Percentiles rank a stretch among this genome's conserved stretches.
Conservation (phyloP, 257 asterid species). For the Thymus mandschuricus region DNA sequence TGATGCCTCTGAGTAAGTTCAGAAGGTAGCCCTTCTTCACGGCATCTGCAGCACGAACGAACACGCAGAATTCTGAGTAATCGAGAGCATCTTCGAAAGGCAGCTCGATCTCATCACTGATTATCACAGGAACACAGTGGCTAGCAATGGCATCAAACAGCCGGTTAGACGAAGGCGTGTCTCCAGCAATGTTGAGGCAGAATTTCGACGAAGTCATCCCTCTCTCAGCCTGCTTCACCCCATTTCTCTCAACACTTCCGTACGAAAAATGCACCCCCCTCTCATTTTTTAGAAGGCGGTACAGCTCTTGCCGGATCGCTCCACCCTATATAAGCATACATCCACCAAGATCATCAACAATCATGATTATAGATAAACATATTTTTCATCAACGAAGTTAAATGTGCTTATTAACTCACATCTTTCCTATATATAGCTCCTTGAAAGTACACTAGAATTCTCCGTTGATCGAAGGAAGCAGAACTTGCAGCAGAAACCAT, state of each 20-base stretch:
- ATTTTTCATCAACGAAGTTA: too few species aligned
- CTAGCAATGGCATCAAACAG: slow-evolving; percentile 86
- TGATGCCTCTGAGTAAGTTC: slow-evolving; percentile 63
- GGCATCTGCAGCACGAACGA: slow-evolving; percentile 62
- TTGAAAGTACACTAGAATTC: slow-evolving; percentile 63
- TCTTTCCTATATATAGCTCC: slow-evolving; percentile 87
- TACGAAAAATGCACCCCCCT: slow-evolving; percentile 65
- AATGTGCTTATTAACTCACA: slow-evolving; percentile 47
- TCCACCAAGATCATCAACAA: neutral
- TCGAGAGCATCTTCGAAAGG: slow-evolving; percentile 79
- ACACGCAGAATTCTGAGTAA: slow-evolving; percentile 72
- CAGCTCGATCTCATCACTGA: slow-evolving; percentile 84
- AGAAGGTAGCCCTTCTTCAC: slow-evolving; percentile 67
- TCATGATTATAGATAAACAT: neutral
- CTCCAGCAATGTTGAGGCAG: slow-evolving; percentile 87
- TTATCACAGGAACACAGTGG: slow-evolving; percentile 87
- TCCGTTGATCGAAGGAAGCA: slow-evolving; percentile 49
- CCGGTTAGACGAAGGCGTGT: slow-evolving; percentile 89
- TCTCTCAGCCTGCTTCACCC: slow-evolving; percentile 54
- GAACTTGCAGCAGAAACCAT: slow-evolving; percentile 44
- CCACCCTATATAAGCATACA: slow-evolving; percentile 60
- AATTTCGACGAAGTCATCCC: slow-evolving; percentile 87
- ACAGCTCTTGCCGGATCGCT: slow-evolving; percentile 66
- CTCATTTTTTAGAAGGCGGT: slow-evolving; percentile 68
- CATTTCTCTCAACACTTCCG: slow-evolving; percentile 63